Conservation (phyloP, 129 eudicot genomes). For the Lonicera japonica region DNA sequence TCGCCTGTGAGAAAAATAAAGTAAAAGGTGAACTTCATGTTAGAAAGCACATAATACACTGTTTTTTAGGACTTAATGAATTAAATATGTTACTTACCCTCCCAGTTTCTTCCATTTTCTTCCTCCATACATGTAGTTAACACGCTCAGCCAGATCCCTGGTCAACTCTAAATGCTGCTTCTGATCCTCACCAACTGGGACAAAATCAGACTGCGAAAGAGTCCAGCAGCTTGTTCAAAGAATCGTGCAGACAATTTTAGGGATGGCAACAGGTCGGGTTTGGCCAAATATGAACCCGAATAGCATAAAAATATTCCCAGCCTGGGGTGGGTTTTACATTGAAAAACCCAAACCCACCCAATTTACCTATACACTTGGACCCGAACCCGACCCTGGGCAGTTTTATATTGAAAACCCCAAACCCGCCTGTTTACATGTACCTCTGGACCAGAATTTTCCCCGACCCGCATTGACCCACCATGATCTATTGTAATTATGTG, state of each 20-base stretch:
- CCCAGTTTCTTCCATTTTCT: conserved; percentile 99
- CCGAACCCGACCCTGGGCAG: no score
- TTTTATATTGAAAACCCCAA: no score
- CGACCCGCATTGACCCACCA: no score
- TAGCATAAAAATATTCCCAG: no score
- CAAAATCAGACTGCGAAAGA: conserved; percentile 85
- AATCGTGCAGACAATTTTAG: conserved; percentile 16
- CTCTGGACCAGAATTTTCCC: no score
- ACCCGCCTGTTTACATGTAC: no score
- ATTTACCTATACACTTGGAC: no score
- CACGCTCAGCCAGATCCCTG: conserved; percentile 89
- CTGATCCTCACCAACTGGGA: conserved; percentile 99
- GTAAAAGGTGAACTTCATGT: conserved; percentile 8
- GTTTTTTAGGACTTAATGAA: not conserved
- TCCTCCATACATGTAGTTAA: conserved; percentile 88
- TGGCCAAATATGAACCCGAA: no score
- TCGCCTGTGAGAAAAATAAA: conserved; percentile 49
- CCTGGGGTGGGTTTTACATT: no score
- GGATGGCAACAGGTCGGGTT: not conserved
- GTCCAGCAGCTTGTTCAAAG: conserved; percentile 23
- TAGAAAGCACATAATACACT: not conserved
- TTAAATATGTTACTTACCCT: conserved; percentile 54
- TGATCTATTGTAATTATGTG: no score
- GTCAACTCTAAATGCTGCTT: conserved; percentile 97
- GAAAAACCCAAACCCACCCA: no score